Evolutionary conservation across 768 basidiomycete genomes (phyloP), one percentile per base, ranked within the genome.

Genomic region (Trametes cinnabarina): DNA sequence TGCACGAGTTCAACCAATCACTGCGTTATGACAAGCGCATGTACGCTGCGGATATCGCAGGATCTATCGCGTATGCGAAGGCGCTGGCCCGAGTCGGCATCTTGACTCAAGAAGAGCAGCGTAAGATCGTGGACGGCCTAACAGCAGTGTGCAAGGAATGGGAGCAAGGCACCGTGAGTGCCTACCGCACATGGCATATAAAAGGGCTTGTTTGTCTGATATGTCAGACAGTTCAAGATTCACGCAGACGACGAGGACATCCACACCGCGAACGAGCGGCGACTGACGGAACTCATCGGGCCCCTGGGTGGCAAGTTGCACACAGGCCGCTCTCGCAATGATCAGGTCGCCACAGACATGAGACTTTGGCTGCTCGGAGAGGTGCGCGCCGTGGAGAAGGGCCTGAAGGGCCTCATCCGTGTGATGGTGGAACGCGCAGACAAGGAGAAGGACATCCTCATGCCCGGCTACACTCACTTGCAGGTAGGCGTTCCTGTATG

Each of bases 311-410:
- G 97, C 3, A 99, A 98, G 73, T 79, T 99, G 41, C 97, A 99
- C 70, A 99, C 97, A 0, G 97, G 97, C 26, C 85, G 97, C 58
- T 96, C 94, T 49, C 83, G 97, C 52, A 99, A 99, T 72, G 97
- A 99, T 70, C 97, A 99, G 71, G 96, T 98, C 60, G 94, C 96
- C 3, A 99, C 97, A 1, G 97, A 99, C 70, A 91, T 98, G 90
- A 87, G 97, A 28, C 74, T 99, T 12, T 99, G 97, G 97, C 81
- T 99, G 19, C 78, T 97, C 20, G 84, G 88, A 43, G 83, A 96
- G 68, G 86, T 89, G 19, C 70, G 74, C 34, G 81, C 82, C 37
- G 79, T 95, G 47, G 84, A 89, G 69, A 66, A 75, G 42, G 78
- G 85, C 57, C 77, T 98, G 49, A 86, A 86, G 68, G 88, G 79